These are phyloP conservation scores for Ampelocalamus luodianensis DNA, from an alignment of 176 grass and related monocot species.

Conservation along the genomic window DNA sequence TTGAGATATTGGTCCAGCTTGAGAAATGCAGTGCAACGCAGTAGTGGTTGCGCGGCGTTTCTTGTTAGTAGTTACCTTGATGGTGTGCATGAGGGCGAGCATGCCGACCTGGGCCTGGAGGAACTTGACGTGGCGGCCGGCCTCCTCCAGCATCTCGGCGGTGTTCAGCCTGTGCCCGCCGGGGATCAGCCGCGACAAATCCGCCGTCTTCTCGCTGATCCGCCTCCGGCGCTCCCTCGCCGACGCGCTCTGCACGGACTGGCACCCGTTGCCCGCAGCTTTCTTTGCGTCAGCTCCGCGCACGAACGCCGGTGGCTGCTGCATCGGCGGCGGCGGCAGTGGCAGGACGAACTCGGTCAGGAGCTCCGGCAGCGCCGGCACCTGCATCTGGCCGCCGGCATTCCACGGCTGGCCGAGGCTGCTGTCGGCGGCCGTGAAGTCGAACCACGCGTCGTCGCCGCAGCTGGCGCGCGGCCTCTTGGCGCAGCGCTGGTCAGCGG, in stretches of 20 bases:
- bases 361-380: background rate
- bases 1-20: background rate
- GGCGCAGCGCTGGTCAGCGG: background rate
- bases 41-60: background rate
- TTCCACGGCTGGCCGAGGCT: background rate
- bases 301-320: background rate
- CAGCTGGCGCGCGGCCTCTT: slow-evolving; percentile 32
- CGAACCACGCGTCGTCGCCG: background rate
- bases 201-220: slow-evolving; percentile 81
- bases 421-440: background rate
- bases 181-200: slow-evolving; percentile 71
- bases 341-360: slow-evolving; percentile 2
- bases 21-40: background rate
- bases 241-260: slow-evolving; percentile 46
- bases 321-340: background rate
- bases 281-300: slow-evolving; percentile 22
- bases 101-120: slow-evolving; percentile 77
- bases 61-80: slow-evolving; percentile 43
- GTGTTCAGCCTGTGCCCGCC: slow-evolving; percentile 71
- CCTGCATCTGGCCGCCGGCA: background rate
- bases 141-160: slow-evolving; percentile 77
- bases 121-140: slow-evolving; percentile 68
- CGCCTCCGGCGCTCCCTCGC: slow-evolving; percentile 76
- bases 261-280: background rate
- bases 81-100: slow-evolving; percentile 57